Evolutionary conservation across 441 rosid genomes (phyloP), one percentile per base, ranked within the genome.

Genomic region (Euphorbia celastroides): DNA sequence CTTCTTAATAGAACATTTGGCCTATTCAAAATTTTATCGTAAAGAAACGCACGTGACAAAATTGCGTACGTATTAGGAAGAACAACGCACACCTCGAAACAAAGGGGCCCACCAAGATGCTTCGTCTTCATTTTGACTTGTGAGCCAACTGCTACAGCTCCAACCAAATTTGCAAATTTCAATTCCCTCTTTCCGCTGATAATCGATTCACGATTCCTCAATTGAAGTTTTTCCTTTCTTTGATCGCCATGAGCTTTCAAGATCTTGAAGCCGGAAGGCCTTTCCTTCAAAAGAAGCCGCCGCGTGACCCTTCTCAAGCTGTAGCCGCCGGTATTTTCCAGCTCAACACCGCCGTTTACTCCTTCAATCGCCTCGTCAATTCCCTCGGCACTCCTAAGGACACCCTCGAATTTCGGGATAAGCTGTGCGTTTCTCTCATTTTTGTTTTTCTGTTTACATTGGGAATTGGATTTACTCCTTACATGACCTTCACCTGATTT

Each of bases 301-400:
- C 60, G 20, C 50, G 77, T n/a, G 87, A 83, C 25, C 76, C 85
- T 2, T 82, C 96, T 66, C 94, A 84, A 72, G 83, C 87, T 17
- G 89, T 89, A 44, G 92, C 90, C 27, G 83, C 92, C 41, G 88
- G 91, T 10, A 83, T 92, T 55, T 92, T 92, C 80, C 84, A 83
- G 75, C 84, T 87, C 61, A 85, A 86, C 79, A 92, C 94, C 7
- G 91, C 94, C 41, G 79, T 92, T 57, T 79, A 78, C 73, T 80
- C 86, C 75, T 88, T 87, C 77, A 77, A 75, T 64, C 96, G 91
- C 26, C 96, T 89, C 71, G 85, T 88, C 67, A 81, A 80, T 79
- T 79, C 91, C 54, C 89, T 92, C 22, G 94, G 94, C 19, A 86
- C 96, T 44, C 83, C 87, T 7, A 92, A 83, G 64, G 98, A 92